These are phyloP conservation scores for Malassezia pachydermatis DNA, from an alignment of 1,284 basidiomycete species.

Conservation along the genomic window DNA sequence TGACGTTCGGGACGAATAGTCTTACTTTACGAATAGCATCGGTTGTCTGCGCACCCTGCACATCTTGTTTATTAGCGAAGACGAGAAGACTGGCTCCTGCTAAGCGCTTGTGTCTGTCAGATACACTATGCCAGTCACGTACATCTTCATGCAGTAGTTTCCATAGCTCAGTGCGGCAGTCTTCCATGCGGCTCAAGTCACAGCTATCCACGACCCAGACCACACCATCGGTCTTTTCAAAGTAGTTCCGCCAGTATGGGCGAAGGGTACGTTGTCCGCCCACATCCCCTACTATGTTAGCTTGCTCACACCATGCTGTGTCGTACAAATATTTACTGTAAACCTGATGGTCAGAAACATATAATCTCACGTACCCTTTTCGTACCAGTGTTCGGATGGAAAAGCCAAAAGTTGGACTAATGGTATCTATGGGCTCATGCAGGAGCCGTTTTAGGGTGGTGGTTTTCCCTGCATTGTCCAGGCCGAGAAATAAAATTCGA, in stretches of 20 bases:
- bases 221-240: conserved; percentile 93
- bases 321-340: conserved; percentile 83
- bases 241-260: conserved; percentile 98
- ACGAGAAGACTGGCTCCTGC: conserved; percentile 87
- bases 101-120: conserved; percentile 57
- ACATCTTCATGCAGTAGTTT: conserved; percentile 83
- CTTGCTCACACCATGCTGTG: too few relatives aligned
- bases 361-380: conserved; percentile 59
- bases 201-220: conserved; percentile 98
- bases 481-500: conserved; percentile 93
- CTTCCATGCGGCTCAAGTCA: conserved; percentile 74
- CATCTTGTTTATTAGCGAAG: conserved; percentile 98
- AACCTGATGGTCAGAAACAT: conserved; percentile 55
- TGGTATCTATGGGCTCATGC: conserved; percentile 60
- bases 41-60: conserved; percentile 71
- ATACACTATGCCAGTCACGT: conserved; percentile 37
- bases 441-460: conserved; percentile 92
- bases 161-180: conserved; percentile 78
- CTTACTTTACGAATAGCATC: conserved; percentile 60
- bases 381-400: conserved; percentile 94
- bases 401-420: conserved; percentile 88
- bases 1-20: conserved; percentile 57
- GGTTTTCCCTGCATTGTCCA: conserved; percentile 98
- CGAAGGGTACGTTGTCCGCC: conserved; percentile 89
- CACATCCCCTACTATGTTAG: conserved; percentile 75